These are phyloP conservation scores for Cladosporium sp. DNA, from an alignment of 2,329 filamentous ascomycete genomes.

Conservation along the genomic window DNA sequence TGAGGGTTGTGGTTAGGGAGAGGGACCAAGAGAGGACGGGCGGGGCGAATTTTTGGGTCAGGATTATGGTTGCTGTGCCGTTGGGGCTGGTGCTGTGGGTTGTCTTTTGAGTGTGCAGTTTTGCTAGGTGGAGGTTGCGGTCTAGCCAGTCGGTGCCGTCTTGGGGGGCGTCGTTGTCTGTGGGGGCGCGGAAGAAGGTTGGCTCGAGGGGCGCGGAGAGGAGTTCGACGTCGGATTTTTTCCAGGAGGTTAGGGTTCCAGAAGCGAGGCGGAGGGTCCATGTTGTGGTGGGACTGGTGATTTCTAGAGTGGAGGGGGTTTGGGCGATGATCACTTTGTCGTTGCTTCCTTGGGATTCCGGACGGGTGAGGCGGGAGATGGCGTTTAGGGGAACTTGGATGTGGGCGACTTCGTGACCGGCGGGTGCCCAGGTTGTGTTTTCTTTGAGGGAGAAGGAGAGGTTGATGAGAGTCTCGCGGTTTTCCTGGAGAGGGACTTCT, in stretches of 20 bases:
- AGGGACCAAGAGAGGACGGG: conserved; percentile 58
- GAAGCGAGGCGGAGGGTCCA: conserved; percentile 21
- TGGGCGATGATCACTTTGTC: not conserved
- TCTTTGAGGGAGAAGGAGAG: conserved; percentile 32
- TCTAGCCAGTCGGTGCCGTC: conserved; percentile 55
- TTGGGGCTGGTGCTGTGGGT: conserved; percentile 14
- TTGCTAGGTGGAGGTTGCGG: conserved; percentile 19
- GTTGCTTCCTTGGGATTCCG: conserved; percentile 6
- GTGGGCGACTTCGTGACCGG: conserved; percentile 35
- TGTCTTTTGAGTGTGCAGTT: conserved; percentile 17
- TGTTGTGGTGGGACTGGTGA: conserved; percentile 1
- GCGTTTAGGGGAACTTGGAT: conserved; percentile 28
- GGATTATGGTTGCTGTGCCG: conserved; percentile 14
- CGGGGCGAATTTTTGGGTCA: conserved; percentile 40
- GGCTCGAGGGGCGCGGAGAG: conserved; percentile 19
- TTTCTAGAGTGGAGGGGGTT: not conserved
- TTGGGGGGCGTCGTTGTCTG: conserved; percentile 57
- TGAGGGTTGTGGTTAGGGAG: conserved; percentile 44
- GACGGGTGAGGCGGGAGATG: conserved; percentile 1
- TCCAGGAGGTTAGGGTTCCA: conserved; percentile 22
- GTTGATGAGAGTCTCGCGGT: conserved; percentile 19
- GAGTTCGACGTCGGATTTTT: conserved; percentile 20
- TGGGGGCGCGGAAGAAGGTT: conserved; percentile 58
- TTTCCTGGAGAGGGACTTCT: not conserved
- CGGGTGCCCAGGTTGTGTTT: conserved; percentile 28